Percentiles rank a stretch among this genome's conserved stretches.
Conservation (phyloP, 129 eudicot genomes). For the Kitagawia praeruptora region DNA sequence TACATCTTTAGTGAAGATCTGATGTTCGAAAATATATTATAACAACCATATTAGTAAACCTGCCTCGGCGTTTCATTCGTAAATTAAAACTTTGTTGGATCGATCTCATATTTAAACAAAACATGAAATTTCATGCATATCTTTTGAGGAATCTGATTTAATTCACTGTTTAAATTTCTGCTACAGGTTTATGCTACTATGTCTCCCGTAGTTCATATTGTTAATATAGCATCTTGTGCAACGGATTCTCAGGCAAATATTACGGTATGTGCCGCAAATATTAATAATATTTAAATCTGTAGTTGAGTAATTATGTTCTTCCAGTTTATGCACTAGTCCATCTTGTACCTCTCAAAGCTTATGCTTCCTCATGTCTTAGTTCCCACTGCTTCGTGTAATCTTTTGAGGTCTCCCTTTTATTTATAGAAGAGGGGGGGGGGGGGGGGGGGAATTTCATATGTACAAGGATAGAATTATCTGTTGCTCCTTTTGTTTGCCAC, state of each 20-base stretch:
- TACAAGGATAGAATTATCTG: not conserved
- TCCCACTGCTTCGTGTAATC: not conserved
- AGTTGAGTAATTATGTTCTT: not conserved
- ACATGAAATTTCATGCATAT: not conserved
- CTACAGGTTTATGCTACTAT: conserved; percentile 90
- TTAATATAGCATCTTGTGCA: conserved; percentile 66
- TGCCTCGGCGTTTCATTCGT: not conserved
- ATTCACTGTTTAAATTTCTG: conserved; percentile 4
- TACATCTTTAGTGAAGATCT: not conserved
- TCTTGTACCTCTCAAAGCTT: not conserved
- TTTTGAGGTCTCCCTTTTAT: not conserved
- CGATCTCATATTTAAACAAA: not conserved
- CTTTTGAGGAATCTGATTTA: not conserved
- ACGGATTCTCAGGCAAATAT: conserved; percentile 78
- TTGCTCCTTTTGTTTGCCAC: not conserved
- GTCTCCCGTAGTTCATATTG: conserved; percentile 82
- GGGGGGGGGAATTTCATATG: not conserved
- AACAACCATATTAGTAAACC: not conserved
- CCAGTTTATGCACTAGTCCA: not conserved
- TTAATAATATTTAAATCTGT: not conserved
- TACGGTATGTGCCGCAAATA: conserved; percentile 39
- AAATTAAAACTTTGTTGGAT: not conserved
- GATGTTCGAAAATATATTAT: not conserved
- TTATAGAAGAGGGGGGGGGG: not conserved
- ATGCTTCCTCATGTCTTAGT: not conserved